phyloP scores from a whole-genome alignment of 2,329 filamentous ascomycete species.

The Pseudopyricularia cyperi region DNA sequence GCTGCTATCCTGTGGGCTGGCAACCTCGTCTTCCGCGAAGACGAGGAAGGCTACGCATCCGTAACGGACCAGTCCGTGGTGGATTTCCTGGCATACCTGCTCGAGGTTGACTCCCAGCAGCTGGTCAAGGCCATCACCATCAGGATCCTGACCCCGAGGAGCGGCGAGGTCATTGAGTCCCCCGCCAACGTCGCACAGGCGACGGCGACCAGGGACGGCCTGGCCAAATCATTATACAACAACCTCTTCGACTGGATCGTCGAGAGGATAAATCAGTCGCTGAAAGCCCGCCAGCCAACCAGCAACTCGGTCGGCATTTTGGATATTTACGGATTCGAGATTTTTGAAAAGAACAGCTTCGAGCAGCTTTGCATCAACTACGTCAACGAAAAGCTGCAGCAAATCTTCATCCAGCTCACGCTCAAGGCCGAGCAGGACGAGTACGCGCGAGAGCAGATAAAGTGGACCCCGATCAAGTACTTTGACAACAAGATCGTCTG shows the following conservation, averaged over 20 bases:
- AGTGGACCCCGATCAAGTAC: conserved; percentile 98
- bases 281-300: conserved; percentile 64
- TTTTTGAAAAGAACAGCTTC: conserved; percentile 98
- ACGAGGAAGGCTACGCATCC: conserved; percentile 76
- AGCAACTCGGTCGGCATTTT: conserved; percentile 88
- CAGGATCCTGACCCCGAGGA: conserved; percentile 62
- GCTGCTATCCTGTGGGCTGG: conserved; percentile 87
- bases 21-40: conserved; percentile 83
- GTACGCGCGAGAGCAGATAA: conserved; percentile 88
- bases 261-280: conserved; percentile 74
- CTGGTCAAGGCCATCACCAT: conserved; percentile 82
- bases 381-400: conserved; percentile 97
- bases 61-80: conserved; percentile 84
- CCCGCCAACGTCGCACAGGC: conserved; percentile 85
- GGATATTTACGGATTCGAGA: conserved; percentile 98
- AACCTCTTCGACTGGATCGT: conserved; percentile 99
- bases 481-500: conserved; percentile 99
- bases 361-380: conserved; percentile 99
- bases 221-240: conserved; percentile 92
- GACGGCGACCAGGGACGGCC: conserved; percentile 71
- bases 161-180: conserved; percentile 54
- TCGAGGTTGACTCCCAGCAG: conserved; percentile 72
- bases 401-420: conserved; percentile 97
- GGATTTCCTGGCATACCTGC: conserved; percentile 84
- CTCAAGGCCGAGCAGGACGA: conserved; percentile 96